Conservation (phyloP, 176 grass and related monocot species). For the Carex littledalei region DNA sequence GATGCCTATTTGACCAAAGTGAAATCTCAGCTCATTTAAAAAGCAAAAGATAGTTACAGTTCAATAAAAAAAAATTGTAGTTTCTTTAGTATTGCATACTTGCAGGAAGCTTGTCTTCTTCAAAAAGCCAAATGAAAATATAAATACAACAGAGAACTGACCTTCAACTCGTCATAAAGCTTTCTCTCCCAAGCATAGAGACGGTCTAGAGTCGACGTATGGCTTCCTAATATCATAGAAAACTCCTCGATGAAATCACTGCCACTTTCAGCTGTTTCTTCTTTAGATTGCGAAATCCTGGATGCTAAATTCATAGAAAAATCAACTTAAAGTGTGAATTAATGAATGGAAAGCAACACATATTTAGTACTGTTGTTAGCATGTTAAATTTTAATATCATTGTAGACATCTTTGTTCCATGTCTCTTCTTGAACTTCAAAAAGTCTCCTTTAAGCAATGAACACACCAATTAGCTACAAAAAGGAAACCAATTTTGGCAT, state of each 20-base stretch:
- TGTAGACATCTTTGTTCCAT: no score
- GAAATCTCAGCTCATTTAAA: not conserved
- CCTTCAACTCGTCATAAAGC: slow-evolving; percentile 64
- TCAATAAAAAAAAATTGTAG: not conserved
- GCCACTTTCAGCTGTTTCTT: slow-evolving; percentile 35
- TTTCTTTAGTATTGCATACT: not conserved
- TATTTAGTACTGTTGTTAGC: no score
- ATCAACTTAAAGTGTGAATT: no score
- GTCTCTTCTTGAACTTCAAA: no score
- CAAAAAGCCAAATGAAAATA: not conserved
- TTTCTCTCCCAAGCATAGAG: slow-evolving; percentile 71
- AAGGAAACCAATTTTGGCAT: no score
- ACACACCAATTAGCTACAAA: no score
- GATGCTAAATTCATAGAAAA: no score
- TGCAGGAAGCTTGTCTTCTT: not conserved
- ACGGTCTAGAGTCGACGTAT: slow-evolving; percentile 63
- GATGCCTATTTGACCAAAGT: not conserved
- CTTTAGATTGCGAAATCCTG: slow-evolving; percentile 19
- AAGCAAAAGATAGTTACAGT: not conserved
- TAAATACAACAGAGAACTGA: slow-evolving; percentile 6
- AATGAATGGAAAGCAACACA: no score
- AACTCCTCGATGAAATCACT: slow-evolving; percentile 54
- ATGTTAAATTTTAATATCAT: no score
- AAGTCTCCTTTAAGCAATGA: no score
- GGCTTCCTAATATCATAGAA: slow-evolving; percentile 69